Evolutionary conservation across 306 rosid species (phyloP), one percentile per base, ranked within the genome.

Genomic region (Clitoria ternatea): DNA sequence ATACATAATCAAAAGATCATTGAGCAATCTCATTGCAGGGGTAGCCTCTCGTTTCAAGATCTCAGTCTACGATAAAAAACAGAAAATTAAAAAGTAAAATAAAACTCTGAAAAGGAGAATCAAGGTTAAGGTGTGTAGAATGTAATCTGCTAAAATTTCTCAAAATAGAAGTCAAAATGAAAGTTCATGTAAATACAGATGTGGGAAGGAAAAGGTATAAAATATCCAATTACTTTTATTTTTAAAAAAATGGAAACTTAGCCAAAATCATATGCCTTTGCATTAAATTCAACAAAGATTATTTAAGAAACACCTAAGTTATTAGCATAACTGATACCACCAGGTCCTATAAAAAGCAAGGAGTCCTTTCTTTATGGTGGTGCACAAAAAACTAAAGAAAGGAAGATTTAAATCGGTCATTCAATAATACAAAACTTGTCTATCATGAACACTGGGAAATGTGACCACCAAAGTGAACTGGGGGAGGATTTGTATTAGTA

Each of bases 21-120:
- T 89, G 70, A 91, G 96, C 81, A 94, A 75, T 85, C 88, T 85
- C 99, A 89, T 94, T 45, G 97, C 95, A 47, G 90, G 95, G 62
- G 91, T 78, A 54, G 96, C 99, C 80, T 87, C 99, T 35, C 75
- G 81, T 82, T 89, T 94, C 85, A 89, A 81, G 76, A 94, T 91
- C 82, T 94, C 99, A 39, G 95, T 79, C 99, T 94, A 77, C 43
- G 76, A 69, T 47, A 36, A 55, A 7, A 17, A 67, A 49, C 7
- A 67, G 32, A 66, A 22, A 33, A 68, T 29, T 3, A 12, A 27
- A 48, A 30, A n/a, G 26, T 26, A 24, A 24, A 65, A 47, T 67
- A 12, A 48, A 66, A 69, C 19, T 13, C 13, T 6, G 63, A 23
- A 32, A 70, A 73, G 7, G 3, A 45, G 11, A 7, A 66, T 27